phyloP scores from a whole-genome alignment of 768 basidiomycete genomes.

The Trametes cubensis region DNA sequence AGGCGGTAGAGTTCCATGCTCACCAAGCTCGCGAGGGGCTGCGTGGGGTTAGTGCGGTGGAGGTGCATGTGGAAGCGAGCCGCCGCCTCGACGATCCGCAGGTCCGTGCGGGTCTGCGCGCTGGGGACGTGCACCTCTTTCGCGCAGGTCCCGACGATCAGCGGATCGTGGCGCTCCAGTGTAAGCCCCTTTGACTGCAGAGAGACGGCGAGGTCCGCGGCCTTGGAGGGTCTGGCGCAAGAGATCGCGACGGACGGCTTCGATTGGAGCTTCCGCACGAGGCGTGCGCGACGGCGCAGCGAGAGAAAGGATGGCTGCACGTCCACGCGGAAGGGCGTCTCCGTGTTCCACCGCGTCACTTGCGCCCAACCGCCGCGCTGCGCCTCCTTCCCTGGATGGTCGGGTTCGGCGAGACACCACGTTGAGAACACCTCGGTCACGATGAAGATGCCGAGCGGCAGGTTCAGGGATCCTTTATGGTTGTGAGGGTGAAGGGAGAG shows the following conservation, averaged over 20 bases:
- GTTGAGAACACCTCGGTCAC: conserved; percentile 59
- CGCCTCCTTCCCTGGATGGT: conserved; percentile 34
- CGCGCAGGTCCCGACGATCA: conserved; percentile 40
- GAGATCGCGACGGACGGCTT: conserved; percentile 45
- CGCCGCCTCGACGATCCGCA: conserved; percentile 51
- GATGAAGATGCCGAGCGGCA: conserved; percentile 50
- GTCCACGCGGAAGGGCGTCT: conserved; percentile 55
- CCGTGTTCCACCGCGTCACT: conserved; percentile 57
- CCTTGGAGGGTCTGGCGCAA: conserved; percentile 45
- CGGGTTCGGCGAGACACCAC: conserved; percentile 55
- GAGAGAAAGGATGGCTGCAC: conserved; percentile 51
- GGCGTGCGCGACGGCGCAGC: conserved; percentile 47
- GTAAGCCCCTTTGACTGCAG: conserved; percentile 43
- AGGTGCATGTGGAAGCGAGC: conserved; percentile 64
- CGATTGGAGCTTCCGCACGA: conserved; percentile 43
- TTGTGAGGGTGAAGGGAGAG: conserved; percentile 67
- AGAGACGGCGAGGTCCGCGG: conserved; percentile 56
- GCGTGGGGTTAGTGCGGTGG: conserved; percentile 49
- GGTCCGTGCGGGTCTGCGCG: conserved; percentile 38
- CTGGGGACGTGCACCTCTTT: conserved; percentile 44
- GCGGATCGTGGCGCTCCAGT: conserved; percentile 50
- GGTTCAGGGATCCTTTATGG: conserved; percentile 58
- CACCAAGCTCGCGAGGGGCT: conserved; percentile 50
- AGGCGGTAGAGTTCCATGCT: conserved; percentile 56
- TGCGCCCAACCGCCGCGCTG: conserved; percentile 56